These are phyloP conservation scores for Orbilia oligospora DNA, from an alignment of 2,329 filamentous ascomycete species.

Conservation along the genomic window DNA sequence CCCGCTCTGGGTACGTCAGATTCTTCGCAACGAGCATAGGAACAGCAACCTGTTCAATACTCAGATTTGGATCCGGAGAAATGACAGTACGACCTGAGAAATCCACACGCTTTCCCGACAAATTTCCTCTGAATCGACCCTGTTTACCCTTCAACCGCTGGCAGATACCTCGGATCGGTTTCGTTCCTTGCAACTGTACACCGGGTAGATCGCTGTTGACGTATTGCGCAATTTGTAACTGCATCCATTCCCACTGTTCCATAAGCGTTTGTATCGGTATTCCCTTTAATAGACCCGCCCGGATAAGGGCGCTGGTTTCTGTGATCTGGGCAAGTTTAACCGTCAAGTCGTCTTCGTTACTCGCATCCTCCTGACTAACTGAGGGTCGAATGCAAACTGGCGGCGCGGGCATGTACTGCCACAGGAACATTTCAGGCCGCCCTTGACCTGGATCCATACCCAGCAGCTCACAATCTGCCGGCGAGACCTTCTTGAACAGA, in stretches of 20 bases:
- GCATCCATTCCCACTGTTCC: slow-evolving; percentile 98
- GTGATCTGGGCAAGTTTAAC: slow-evolving; percentile 98
- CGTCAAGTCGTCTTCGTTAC: slow-evolving; percentile 95
- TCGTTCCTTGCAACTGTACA: slow-evolving; percentile 88
- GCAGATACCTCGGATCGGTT: slow-evolving; percentile 91
- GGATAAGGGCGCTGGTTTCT: slow-evolving; percentile 88
- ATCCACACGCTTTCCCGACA: slow-evolving; percentile 98
- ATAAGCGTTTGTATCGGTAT: slow-evolving; percentile 85
- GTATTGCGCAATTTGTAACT: slow-evolving; percentile 95
- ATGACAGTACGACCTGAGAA: slow-evolving; percentile 98
- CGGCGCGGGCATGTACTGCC: slow-evolving; percentile 94
- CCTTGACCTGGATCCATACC: slow-evolving; percentile 89
- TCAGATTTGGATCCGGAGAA: slow-evolving; percentile 93
- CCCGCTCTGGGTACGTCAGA: slow-evolving; percentile 92
- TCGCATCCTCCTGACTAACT: slow-evolving; percentile 91
- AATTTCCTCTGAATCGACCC: slow-evolving; percentile 93
- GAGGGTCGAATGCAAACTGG: slow-evolving; percentile 95
- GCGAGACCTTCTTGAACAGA: slow-evolving; percentile 88
- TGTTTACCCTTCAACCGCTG: slow-evolving; percentile 97
- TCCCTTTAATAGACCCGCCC: slow-evolving; percentile 71
- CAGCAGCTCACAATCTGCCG: slow-evolving; percentile 89
- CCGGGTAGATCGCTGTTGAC: slow-evolving; percentile 97
- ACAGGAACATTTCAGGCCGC: slow-evolving; percentile 95
- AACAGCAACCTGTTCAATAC: slow-evolving; percentile 93
- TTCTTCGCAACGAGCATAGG: slow-evolving; percentile 94